Base-by-base conservation (phyloP, 495 filamentous ascomycete genomes). In the Aspergillus haitiensis region DNA sequence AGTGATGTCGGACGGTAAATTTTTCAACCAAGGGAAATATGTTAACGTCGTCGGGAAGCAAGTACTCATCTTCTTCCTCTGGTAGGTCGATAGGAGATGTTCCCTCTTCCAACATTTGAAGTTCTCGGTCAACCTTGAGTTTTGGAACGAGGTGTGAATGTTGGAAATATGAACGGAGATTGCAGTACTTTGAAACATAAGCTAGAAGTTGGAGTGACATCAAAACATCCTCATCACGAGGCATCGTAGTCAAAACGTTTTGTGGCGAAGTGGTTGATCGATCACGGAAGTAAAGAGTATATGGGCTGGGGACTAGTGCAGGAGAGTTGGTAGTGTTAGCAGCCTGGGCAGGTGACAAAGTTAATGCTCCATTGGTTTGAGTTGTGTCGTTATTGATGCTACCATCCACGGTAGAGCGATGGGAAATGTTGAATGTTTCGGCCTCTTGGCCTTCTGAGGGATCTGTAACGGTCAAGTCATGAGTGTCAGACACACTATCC, bases 131-230 rank as follows among this genome's bases (percentile, higher is more conserved):
- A 62, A 98, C 91, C 74, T 92, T 93, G 58, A 98, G 84, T 65
- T 85, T 90, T 3, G 94, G 94, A 3, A 98, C 94, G 9, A 98
- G 83, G 67, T 98, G 94, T 42, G 92, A 93, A 66, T 88, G 81
- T 71, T 98, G 93, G 72, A 98, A 98, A 72, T 96, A 98, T 18
- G 90, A 86, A 12, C 94, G 84, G 37, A 98, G 83, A 65, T 96
- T 92, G 83, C 94, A 97, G 73, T 98, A 98, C 73, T 98, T 98
- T 34, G 93, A 97, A 57, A 98, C 92, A 68, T 98, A 98, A 4
- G 94, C 94, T 32, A 98, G 83, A 7, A 98, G 84, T 74, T 98
- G 94, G n/a, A 98, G 81, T 0, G 94, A 97, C 92, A 97, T 96
- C 62, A 98, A 76, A 13, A 98, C 94, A 67, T 98, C 94, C 68